Conservation (phyloP, 2,329 filamentous ascomycete genomes). For the Pestalotiopsis sp. region DNA sequence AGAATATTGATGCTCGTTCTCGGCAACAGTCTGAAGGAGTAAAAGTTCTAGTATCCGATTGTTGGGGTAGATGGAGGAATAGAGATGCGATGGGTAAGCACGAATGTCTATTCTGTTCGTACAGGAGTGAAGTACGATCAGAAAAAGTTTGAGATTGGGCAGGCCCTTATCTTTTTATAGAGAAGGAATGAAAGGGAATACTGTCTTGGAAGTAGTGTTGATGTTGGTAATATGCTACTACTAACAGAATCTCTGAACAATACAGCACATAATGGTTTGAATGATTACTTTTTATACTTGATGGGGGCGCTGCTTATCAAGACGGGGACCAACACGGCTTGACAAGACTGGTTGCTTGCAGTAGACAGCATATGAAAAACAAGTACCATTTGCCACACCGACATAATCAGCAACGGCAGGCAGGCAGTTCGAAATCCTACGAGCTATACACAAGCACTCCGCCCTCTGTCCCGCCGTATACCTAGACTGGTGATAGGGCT, state of each 20-base stretch:
- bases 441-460: not conserved
- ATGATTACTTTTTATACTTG: not conserved
- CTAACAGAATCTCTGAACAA: not conserved
- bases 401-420: not conserved
- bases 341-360: not conserved
- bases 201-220: not conserved
- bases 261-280: too few species aligned
- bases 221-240: not conserved
- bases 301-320: not conserved
- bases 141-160: not conserved
- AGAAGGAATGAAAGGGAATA: not conserved
- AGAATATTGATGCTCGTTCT: too few species aligned
- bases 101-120: not conserved
- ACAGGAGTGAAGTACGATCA: not conserved
- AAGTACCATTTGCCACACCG: not conserved
- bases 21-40: too few species aligned
- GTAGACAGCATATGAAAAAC: not conserved
- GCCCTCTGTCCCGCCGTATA: not conserved
- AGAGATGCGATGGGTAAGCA: not conserved
- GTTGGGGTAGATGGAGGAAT: too few species aligned
- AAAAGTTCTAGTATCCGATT: too few species aligned
- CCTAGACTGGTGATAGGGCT: not conserved
- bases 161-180: not conserved
- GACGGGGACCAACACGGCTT: not conserved
- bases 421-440: not conserved